These are phyloP conservation scores for Xylaria sp. DNA, from an alignment of 2,329 filamentous ascomycete genomes.

Conservation along the genomic window DNA sequence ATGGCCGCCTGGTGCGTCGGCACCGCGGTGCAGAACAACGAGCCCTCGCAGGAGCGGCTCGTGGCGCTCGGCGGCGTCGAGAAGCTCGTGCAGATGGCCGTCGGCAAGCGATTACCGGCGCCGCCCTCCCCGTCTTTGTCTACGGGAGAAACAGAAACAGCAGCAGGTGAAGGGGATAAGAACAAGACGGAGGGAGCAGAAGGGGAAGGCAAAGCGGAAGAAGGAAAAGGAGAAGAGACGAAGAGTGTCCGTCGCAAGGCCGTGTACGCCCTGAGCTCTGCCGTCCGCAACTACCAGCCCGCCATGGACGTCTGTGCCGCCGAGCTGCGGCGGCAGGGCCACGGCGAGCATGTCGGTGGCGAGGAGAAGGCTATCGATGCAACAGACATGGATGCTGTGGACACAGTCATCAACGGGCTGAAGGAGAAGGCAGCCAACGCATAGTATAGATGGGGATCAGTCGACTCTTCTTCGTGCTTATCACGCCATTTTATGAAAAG, in stretches of 20 bases:
- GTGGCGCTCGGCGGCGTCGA: constrained; percentile 74
- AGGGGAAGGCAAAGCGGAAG: constrained; percentile 17
- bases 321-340: constrained; percentile 67
- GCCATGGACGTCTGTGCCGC: constrained; percentile 75
- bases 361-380: constrained; percentile 73
- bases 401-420: constrained; percentile 76
- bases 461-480: background rate
- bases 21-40: constrained; percentile 97
- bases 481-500: no score
- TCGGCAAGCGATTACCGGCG: constrained; percentile 43
- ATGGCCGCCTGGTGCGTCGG: constrained; percentile 96
- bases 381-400: constrained; percentile 85
- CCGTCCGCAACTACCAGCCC: constrained; percentile 89
- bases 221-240: constrained; percentile 32
- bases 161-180: constrained; percentile 8
- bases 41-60: constrained; percentile 80
- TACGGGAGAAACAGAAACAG: background rate
- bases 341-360: constrained; percentile 63
- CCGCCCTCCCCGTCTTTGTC: constrained; percentile 1
- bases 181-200: constrained; percentile 26
- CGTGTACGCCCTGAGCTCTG: constrained; percentile 86
- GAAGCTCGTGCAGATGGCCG: constrained; percentile 72
- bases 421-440: constrained; percentile 61
- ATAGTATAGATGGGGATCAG: constrained; percentile 3
- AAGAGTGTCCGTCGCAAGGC: constrained; percentile 81